Conservation (phyloP, 1,284 basidiomycete species). For the Hypsizygus ulmarius region DNA sequence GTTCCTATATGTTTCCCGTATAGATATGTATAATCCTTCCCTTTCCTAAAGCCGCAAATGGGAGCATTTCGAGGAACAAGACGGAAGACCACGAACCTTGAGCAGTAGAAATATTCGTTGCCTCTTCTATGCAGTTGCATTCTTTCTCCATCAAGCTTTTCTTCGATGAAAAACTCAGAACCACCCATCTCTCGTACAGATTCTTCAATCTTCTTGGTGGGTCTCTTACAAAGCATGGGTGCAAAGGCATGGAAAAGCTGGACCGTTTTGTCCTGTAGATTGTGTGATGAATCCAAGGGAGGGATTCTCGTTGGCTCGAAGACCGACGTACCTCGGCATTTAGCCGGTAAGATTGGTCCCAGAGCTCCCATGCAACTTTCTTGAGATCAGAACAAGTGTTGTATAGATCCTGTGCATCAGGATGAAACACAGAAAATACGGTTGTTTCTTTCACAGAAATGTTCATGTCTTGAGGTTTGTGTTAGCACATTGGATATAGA, state of each 20-base stretch:
- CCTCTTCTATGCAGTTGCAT: constrained; percentile 92
- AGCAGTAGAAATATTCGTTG: constrained; percentile 88
- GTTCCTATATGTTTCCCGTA: constrained; percentile 80
- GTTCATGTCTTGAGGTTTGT: constrained; percentile 54
- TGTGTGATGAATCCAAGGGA: not conserved
- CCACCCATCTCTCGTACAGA: constrained; percentile 82
- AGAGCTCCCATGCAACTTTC: constrained; percentile 82
- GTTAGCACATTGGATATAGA: constrained; percentile 1
- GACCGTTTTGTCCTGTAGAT: constrained; percentile 72
- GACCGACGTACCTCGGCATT: constrained; percentile 49
- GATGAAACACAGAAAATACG: constrained; percentile 85
- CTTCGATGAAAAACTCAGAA: constrained; percentile 81
- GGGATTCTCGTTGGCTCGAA: not conserved
- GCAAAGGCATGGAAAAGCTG: constrained; percentile 83
- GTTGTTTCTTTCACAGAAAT: constrained; percentile 87
- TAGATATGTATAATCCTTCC: constrained; percentile 90
- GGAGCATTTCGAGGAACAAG: not conserved
- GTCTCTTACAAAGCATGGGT: constrained; percentile 91
- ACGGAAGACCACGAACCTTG: constrained; percentile 51
- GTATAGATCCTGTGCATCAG: constrained; percentile 86
- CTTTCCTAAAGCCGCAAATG: constrained; percentile 57
- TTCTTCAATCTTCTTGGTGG: constrained; percentile 74
- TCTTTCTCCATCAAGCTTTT: constrained; percentile 93
- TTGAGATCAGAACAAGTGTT: constrained; percentile 95
- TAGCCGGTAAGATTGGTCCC: constrained; percentile 62